Evolutionary conservation across 345 rosid genomes (phyloP), one percentile per base, ranked within the genome.

Genomic region (Populus ilicifolia): DNA sequence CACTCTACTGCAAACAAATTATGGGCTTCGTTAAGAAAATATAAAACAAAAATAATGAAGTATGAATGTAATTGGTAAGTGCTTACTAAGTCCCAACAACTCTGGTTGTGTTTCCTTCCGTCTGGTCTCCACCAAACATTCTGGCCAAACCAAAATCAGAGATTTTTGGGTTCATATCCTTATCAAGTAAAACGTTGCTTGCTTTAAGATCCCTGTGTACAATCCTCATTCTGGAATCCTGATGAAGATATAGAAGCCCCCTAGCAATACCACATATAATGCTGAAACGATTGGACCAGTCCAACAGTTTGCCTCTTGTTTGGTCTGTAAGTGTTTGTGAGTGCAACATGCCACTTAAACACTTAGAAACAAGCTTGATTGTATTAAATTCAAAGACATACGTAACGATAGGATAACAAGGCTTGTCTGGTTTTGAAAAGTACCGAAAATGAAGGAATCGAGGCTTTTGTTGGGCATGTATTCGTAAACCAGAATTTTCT

Each of bases 401-500:
- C 0, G 48, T 44, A 13, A 44, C 5, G 17, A 44, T 23, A 62
- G 66, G 66, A 23, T n/a, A 7, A n/a, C 1, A 4, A 62, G 8
- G 13, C n/a, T 30, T 69, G 2, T 69, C 16, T 43, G 16, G 72
- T 17, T 27, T 16, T 29, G 74, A 46, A 0, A 18, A 38, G 5
- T 10, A 83, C 83, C 84, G 1, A 76, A 83, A 74, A 83, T 67
- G 77, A 85, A 85, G 23, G 13, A 61, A 70, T 85, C 83, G 4
- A 80, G 67, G 75, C 84, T 85, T 76, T 73, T 64, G 62, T 78
- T 83, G 9, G 78, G 80, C 84, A 85, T 80, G 79, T 66, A 81
- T 62, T 85, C 86, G 46, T 85, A 85, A 17, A 85, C 59, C 35
- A 85, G 52, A 75, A 85, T 38, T 52, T 69, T 83, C 46, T 83